Evolutionary conservation across 306 rosid species (phyloP).

Genomic region (Trifolium pratense): DNA sequence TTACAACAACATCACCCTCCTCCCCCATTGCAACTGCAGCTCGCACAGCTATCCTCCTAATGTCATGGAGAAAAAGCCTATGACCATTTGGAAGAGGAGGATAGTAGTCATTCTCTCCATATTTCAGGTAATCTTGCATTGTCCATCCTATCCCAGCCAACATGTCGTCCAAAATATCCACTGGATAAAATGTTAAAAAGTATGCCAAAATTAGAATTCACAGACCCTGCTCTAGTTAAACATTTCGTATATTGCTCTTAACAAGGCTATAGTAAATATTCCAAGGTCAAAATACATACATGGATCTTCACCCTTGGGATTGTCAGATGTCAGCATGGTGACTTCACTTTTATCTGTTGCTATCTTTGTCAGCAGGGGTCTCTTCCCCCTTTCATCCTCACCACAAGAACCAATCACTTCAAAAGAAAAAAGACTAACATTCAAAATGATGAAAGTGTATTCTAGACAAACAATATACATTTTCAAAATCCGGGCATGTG

Average conservation of each 20-base stretch:
- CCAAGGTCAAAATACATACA: conserved; percentile 61
- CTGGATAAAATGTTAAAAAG: conserved; percentile 52
- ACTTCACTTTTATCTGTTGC: conserved; percentile 94
- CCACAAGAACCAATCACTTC: conserved; percentile 84
- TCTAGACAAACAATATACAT: conserved; percentile 20
- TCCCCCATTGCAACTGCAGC: conserved; percentile 99
- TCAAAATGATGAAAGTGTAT: conserved; percentile 36
- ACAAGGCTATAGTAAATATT: conserved; percentile 17
- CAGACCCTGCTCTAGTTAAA: conserved; percentile 9
- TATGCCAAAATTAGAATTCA: conserved; percentile 38
- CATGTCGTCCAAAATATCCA: conserved; percentile 98
- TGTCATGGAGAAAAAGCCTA: conserved; percentile 90
- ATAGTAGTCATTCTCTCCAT: conserved; percentile 92
- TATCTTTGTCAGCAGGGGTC: conserved; percentile 94
- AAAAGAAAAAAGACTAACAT: conserved; percentile 34
- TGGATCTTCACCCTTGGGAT: conserved; percentile 85
- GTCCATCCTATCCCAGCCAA: conserved; percentile 97
- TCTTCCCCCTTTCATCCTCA: conserved; percentile 80
- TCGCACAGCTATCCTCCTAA: conserved; percentile 88
- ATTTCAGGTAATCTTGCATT: conserved; percentile 91
- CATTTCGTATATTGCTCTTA: conserved; percentile 25
- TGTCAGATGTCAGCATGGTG: conserved; percentile 90
- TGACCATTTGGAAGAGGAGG: conserved; percentile 96
- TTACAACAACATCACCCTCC: conserved; percentile 97
- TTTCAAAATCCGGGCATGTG: conserved; percentile 18